Evolutionary conservation across 1,284 basidiomycete species (phyloP).

Genomic region (Exobasidium cylindrosporum): DNA sequence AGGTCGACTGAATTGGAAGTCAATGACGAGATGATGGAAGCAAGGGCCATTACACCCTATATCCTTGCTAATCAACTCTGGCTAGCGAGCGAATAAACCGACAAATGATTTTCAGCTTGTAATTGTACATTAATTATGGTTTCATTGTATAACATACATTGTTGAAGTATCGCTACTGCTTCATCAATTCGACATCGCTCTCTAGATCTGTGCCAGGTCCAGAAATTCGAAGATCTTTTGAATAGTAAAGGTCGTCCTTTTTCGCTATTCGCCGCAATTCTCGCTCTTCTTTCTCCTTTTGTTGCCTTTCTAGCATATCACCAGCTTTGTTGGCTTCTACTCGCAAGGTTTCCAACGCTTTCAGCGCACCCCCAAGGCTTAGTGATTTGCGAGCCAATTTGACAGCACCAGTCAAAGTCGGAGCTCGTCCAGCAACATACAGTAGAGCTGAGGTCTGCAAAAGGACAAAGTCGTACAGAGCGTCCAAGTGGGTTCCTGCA

Average conservation of each 20-base stretch:
- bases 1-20: not conserved
- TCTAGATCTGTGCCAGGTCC: not conserved
- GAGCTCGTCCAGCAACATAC: constrained; percentile 39
- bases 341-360: constrained; percentile 30
- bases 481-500: constrained; percentile 28
- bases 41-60: constrained; percentile 1
- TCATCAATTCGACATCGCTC: not conserved
- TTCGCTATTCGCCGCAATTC: not conserved
- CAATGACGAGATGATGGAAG: constrained; percentile 1
- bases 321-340: constrained; percentile 18
- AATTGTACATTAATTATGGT: not conserved
- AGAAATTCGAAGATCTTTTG: not conserved
- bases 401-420: constrained; percentile 16
- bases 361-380: constrained; percentile 27
- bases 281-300: constrained; percentile 6
- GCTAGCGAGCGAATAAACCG: constrained; percentile 10
- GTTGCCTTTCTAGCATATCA: not conserved
- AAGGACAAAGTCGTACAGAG: constrained; percentile 47
- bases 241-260: constrained; percentile 8
- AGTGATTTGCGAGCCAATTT: constrained; percentile 26
- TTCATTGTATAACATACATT: not conserved
- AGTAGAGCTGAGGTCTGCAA: constrained; percentile 49
- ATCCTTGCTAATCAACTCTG: constrained; percentile 10
- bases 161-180: not conserved
- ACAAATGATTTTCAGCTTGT: not conserved